Percentiles rank a stretch among this genome's conserved stretches.
Conservation (phyloP, 257 asterid genomes). For the Solanum etuberosum region DNA sequence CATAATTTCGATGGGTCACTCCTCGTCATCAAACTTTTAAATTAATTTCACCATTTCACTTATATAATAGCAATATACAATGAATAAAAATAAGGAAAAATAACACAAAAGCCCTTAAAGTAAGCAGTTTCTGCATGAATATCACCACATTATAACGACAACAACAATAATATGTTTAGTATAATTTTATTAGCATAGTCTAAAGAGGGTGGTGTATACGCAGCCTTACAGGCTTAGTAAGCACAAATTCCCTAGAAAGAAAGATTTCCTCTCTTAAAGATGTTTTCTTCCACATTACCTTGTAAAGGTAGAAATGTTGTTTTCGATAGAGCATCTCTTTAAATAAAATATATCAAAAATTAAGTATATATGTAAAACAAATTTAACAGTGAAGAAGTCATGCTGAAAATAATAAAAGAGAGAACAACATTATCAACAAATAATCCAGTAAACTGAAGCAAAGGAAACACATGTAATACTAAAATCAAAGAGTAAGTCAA, state of each 20-base stretch:
- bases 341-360: no score
- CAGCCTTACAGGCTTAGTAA: no score
- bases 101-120: neutral
- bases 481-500: neutral
- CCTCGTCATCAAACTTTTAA: neutral
- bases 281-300: no score
- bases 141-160: neutral
- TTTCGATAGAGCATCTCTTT: accelerated
- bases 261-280: no score
- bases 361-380: no score
- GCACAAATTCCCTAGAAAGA: no score
- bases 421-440: no score
- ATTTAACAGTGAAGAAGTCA: neutral
- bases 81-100: neutral
- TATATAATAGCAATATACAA: neutral
- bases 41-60: no score
- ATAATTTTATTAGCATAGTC: no score
- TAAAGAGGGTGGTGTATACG: neutral
- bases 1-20: neutral
- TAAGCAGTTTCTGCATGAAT: neutral
- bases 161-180: no score
- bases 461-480: neutral
- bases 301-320: no score
- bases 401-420: neutral
- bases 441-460: neutral